phyloP scores from a whole-genome alignment of 352 stramenopile species.

The Phytophthora pisi region DNA sequence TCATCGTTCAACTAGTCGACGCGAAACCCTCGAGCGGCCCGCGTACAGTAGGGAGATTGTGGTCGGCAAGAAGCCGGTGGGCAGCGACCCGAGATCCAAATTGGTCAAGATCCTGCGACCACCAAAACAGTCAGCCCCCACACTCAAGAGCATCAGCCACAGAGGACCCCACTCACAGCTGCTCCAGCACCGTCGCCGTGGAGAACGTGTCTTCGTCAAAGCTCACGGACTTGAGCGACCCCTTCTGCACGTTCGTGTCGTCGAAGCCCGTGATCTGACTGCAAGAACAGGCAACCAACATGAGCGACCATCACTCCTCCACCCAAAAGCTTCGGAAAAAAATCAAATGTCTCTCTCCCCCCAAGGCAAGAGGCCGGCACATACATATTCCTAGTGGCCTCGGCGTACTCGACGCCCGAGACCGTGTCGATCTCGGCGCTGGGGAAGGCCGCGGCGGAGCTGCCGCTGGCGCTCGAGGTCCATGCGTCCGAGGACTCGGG shows the following conservation, averaged over 20 bases:
- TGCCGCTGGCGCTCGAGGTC: constrained; percentile 30
- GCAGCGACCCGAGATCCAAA: constrained; percentile 57
- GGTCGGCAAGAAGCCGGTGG: constrained; percentile 55
- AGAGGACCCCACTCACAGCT: constrained; percentile 46
- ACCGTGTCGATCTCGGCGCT: constrained; percentile 60
- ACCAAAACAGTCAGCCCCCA: neutral
- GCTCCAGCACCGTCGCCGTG: constrained; percentile 38
- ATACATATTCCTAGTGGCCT: constrained; percentile 58
- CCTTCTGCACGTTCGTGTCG: constrained; percentile 57
- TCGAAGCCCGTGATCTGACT: constrained; percentile 82
- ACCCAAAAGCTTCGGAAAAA: neutral
- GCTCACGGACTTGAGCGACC: constrained; percentile 55
- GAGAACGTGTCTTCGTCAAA: constrained; percentile 57
- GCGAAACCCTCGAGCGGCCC: neutral
- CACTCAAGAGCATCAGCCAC: neutral
- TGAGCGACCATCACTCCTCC: constrained; percentile 6
- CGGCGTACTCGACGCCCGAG: constrained; percentile 41
- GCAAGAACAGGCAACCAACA: constrained; percentile 14
- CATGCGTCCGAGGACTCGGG: constrained; percentile 51
- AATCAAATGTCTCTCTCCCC: constrained; percentile 14
- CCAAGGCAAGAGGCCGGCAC: neutral
- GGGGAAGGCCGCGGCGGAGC: constrained; percentile 41
- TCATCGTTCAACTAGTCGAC: neutral
- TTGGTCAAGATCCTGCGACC: constrained; percentile 55
- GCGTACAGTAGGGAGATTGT: constrained; percentile 51